Evolutionary conservation across 2,329 filamentous ascomycete genomes (phyloP).

Genomic region (Ascochyta lentis): DNA sequence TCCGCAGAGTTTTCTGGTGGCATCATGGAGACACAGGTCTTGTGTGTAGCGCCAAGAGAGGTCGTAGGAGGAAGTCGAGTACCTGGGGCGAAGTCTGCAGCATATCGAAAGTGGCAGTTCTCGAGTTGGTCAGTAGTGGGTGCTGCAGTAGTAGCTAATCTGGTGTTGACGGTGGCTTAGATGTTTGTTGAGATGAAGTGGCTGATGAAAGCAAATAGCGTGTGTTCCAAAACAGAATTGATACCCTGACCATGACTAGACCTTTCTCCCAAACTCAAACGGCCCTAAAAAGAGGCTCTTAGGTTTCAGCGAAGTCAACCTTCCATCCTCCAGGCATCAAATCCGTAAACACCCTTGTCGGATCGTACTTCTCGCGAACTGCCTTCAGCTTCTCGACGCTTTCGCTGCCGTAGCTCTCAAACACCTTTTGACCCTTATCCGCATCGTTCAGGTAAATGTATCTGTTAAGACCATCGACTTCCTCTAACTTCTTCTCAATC

Average conservation of each 20-base stretch:
- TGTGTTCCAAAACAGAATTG: not conserved
- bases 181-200: too few species aligned
- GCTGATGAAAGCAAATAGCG: not conserved
- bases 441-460: slow-evolving; percentile 31
- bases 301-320: slow-evolving; percentile 13
- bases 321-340: slow-evolving; percentile 54
- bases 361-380: slow-evolving; percentile 50
- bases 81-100: slow-evolving; percentile 1
- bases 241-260: not conserved
- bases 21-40: slow-evolving; percentile 3
- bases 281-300: too few species aligned
- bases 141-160: not conserved
- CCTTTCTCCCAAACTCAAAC: not conserved
- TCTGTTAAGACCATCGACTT: slow-evolving; percentile 47
- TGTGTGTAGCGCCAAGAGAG: slow-evolving; percentile 4
- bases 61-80: slow-evolving; percentile 2
- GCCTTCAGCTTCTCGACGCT: slow-evolving; percentile 43
- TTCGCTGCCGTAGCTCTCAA: slow-evolving; percentile 49
- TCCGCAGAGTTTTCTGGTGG: slow-evolving; percentile 1
- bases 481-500: slow-evolving; percentile 56
- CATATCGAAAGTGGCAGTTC: not conserved
- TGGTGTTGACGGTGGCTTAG: not conserved
- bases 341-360: slow-evolving; percentile 47
- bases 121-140: not conserved
- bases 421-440: slow-evolving; percentile 48